phyloP scores from a whole-genome alignment of 1,284 basidiomycete genomes.

The Cryptococcus amylolentus region DNA sequence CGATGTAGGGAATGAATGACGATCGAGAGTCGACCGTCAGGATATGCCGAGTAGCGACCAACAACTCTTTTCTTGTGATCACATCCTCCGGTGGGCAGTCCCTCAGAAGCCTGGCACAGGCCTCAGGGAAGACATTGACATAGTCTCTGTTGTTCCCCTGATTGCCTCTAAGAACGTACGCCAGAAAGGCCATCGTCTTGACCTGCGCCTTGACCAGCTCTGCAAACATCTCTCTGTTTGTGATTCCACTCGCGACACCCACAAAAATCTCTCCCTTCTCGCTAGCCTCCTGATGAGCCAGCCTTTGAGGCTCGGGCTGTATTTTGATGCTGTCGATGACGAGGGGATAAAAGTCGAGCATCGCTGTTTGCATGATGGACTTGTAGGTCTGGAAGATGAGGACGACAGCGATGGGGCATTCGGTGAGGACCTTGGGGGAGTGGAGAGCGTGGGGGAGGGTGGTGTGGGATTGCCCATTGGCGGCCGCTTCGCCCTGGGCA shows the following conservation, averaged over 20 bases:
- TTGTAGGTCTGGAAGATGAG: constrained; percentile 81
- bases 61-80: constrained; percentile 82
- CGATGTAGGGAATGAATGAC: constrained; percentile 77
- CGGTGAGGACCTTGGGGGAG: constrained; percentile 92
- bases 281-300: constrained; percentile 75
- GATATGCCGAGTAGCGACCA: constrained; percentile 90
- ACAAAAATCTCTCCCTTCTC: constrained; percentile 75
- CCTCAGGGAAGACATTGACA: constrained; percentile 75
- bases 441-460: constrained; percentile 54
- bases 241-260: constrained; percentile 72
- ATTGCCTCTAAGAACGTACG: constrained; percentile 78
- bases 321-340: constrained; percentile 69
- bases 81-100: constrained; percentile 89
- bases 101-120: constrained; percentile 80
- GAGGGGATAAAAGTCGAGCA: constrained; percentile 70
- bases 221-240: constrained; percentile 73
- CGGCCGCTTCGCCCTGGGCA: constrained; percentile 17
- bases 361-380: constrained; percentile 61
- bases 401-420: constrained; percentile 90
- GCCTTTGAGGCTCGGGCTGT: constrained; percentile 82
- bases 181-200: constrained; percentile 92
- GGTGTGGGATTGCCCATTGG: constrained; percentile 13
- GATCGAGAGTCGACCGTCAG: constrained; percentile 75
- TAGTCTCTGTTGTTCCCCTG: constrained; percentile 68
- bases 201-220: constrained; percentile 92